A percentile compares a stretch with the other conserved stretches of the same genome.
These are phyloP conservation scores for Phylloporus arenicola DNA, from an alignment of 768 basidiomycete genomes.

Conservation along the genomic window DNA sequence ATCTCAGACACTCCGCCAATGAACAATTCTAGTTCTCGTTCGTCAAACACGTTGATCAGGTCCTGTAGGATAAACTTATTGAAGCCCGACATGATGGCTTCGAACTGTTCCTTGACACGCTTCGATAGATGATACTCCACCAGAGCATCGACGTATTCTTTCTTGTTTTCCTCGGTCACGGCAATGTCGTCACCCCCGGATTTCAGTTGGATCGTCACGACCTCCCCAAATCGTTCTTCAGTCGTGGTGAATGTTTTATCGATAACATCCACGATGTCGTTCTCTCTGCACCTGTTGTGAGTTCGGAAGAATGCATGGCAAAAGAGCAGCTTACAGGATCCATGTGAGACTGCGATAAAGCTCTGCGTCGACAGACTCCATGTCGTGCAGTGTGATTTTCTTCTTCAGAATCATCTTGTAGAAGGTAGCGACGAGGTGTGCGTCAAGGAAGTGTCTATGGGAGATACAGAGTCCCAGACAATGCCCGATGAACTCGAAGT, in stretches of 20 bases:
- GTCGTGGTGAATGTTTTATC: slow-evolving; percentile 97
- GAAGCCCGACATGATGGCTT: slow-evolving; percentile 99
- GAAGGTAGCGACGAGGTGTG: slow-evolving; percentile 98
- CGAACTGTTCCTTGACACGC: slow-evolving; percentile 97
- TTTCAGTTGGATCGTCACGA: slow-evolving; percentile 94
- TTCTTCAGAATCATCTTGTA: slow-evolving; percentile 99
- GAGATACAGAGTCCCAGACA: slow-evolving; percentile 95
- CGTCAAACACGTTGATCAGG: slow-evolving; percentile 96
- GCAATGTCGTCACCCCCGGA: slow-evolving; percentile 78
- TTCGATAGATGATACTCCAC: slow-evolving; percentile 97
- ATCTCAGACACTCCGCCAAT: slow-evolving; percentile 99
- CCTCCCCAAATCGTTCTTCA: slow-evolving; percentile 97
- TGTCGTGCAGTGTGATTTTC: slow-evolving; percentile 87
- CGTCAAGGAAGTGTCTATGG: slow-evolving; percentile 97
- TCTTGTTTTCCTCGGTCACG: slow-evolving; percentile 99
- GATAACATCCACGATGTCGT: slow-evolving; percentile 96
- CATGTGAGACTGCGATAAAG: slow-evolving; percentile 91
- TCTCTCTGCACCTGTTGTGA: slow-evolving; percentile 55
- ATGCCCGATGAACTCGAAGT: slow-evolving; percentile 99
- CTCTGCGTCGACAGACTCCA: slow-evolving; percentile 96
- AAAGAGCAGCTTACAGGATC: slow-evolving; percentile 79
- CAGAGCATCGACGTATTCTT: slow-evolving; percentile 90
- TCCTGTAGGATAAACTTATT: slow-evolving; percentile 98
- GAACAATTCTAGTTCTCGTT: slow-evolving; percentile 92
- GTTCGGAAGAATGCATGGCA: background rate